phyloP scores from a whole-genome alignment of 2,329 filamentous ascomycete genomes.

The Colletotrichum navitas region DNA sequence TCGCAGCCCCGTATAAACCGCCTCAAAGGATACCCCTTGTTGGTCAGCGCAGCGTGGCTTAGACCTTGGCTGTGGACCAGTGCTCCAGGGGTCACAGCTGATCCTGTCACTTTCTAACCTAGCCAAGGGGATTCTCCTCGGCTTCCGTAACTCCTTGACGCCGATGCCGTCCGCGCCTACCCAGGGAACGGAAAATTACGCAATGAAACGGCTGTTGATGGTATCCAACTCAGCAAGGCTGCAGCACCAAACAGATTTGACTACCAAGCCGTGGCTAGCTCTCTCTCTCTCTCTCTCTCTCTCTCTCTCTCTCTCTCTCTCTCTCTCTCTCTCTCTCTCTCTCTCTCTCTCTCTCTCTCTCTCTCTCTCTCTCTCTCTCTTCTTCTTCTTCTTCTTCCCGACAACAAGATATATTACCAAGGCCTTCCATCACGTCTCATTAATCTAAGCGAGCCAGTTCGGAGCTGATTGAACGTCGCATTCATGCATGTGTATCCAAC shows the following conservation, averaged over 20 bases:
- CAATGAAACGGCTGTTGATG: conserved; percentile 2
- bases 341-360: no score
- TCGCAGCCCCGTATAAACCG: conserved; percentile 1
- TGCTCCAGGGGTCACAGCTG: not conserved
- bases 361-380: not conserved
- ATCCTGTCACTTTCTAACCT: conserved; percentile 31
- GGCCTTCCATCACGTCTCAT: not conserved
- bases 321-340: no score
- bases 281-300: not conserved
- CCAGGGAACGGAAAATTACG: not conserved
- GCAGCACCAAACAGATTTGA: not conserved
- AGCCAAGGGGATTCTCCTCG: conserved; percentile 27
- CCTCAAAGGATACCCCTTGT: not conserved
- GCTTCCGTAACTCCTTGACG: conserved; percentile 29
- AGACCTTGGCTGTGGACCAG: conserved; percentile 33
- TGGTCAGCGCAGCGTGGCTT: conserved; percentile 29
- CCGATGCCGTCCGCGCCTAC: not conserved
- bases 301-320: no score
- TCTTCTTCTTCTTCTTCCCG: no score
- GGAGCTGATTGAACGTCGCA: not conserved
- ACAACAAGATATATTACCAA: not conserved
- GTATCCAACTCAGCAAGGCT: conserved; percentile 1
- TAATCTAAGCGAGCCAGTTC: no score
- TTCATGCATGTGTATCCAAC: no score
- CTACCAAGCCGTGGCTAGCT: not conserved